Base-by-base conservation (phyloP, 257 asterid species). In the Nicotiana tomentosiformis region DNA sequence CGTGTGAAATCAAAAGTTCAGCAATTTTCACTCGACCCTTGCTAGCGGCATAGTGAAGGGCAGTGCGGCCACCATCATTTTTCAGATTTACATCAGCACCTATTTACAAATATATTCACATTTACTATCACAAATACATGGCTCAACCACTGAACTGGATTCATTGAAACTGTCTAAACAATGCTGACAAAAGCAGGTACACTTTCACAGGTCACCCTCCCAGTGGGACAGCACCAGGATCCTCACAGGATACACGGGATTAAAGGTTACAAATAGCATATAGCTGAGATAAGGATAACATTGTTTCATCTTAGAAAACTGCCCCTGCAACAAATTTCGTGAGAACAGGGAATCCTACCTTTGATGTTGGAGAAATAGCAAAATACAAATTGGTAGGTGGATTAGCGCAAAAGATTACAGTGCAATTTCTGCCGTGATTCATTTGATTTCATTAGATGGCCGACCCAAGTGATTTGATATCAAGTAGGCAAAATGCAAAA, bases 11-110 rank as follows among this genome's bases (percentile, higher is more conserved):
- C 89, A 94, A 85, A 83, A 86, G 70, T 89, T 93, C 93, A 80
- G 98, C 98, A 82, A 96, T 85, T 86, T 90, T 91, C 84, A 85
- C 80, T 80, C 80, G 88, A 83, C 97, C 99, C 91, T 96, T 94
- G 94, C 99, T 93, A 77, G 99, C 99, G 83, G 98, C 98, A 87
- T 96, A 94, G 87, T 96, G 98, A 81, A 96, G 97, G 69, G 99
- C 97, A 64, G 98, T 91, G 66, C 97, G 96, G 66, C 98, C 98
- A 56, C 99, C 99, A 65, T 88, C 57, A 72, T 93, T 96, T 87
- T 88, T 91, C 83, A 87, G 64, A 79, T 96, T 94, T 58, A 90
- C 92, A 83, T 94, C 94, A 81, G 98, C 98, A 78, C 97, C 99
- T 96, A 94, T 86, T 78, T 83, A 89, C 14, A 83, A 82, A 29